Base-by-base conservation (phyloP, 768 basidiomycete genomes). In the Naganishia vishniacii region DNA sequence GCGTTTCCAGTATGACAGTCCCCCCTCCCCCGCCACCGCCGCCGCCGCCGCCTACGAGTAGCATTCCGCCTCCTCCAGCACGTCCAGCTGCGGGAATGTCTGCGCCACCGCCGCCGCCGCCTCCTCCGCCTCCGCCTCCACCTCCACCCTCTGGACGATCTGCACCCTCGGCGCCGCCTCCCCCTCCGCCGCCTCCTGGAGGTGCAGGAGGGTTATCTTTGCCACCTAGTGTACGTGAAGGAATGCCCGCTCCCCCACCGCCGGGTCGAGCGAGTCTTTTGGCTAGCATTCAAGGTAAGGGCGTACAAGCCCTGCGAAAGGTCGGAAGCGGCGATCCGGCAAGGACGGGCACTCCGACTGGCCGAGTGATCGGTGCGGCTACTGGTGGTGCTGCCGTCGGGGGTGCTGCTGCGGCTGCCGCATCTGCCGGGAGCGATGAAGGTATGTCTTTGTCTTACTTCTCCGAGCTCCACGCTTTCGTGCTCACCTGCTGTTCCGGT, bases 271-370 rank as follows among this genome's bases (percentile, higher is more conserved):
- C 45, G 11, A 67, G 68, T 20, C 80, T 94, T 1, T 80, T 93
- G 44, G 86, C 85, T 0, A 86, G 86, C 13, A 93, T 94, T 67
- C 87, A 88, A 78, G 89, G 88, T 40, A 86, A 85, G 72, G 87
- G 89, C 41, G 79, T 91, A 0, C 82, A 85, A 69, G 80, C 82
- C 2, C 80, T 94, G 56, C 83, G 82, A 66, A 89, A 88, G 78
- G 78, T 78, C n/a, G 71, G 75, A 48, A 63, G 40, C 25, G 48
- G 40, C 9, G 41, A 63, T 51, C 40, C 56, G 11, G 26, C 28
- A 26, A 62, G 64, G 56, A 34, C 62, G 34, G 72, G 74, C 48
- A 69, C 68, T 61, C 69, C 66, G 25, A 71, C 72, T 13, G 69
- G 70, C 3, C 48, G 48, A 28, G 60, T 60, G 32, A 63, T 58